These are phyloP conservation scores for Colletotrichum sublineola DNA, from an alignment of 2,329 filamentous ascomycete genomes.

Conservation along the genomic window DNA sequence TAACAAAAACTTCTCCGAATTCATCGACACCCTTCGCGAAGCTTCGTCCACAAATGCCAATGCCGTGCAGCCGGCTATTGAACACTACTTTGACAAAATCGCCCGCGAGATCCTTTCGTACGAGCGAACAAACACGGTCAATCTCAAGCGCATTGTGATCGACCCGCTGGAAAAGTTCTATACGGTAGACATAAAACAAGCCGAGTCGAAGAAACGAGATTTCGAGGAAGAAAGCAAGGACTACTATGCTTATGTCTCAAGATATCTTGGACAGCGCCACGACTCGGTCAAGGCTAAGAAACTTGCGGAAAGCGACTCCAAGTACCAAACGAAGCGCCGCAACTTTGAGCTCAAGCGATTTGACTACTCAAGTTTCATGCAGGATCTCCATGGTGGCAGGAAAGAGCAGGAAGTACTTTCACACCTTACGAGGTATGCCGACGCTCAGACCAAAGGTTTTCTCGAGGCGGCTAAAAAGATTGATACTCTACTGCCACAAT, in stretches of 20 bases:
- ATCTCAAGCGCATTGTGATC: slow-evolving; percentile 93
- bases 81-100: slow-evolving; percentile 98
- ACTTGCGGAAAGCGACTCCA: slow-evolving; percentile 91
- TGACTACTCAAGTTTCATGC: slow-evolving; percentile 99
- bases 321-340: slow-evolving; percentile 92
- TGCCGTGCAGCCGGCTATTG: slow-evolving; percentile 94
- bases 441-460: slow-evolving; percentile 88
- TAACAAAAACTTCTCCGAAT: slow-evolving; percentile 86
- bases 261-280: slow-evolving; percentile 95
- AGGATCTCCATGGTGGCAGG: slow-evolving; percentile 97
- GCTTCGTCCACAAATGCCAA: slow-evolving; percentile 93
- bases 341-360: slow-evolving; percentile 98
- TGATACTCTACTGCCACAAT: slow-evolving; percentile 86
- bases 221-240: slow-evolving; percentile 99
- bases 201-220: slow-evolving; percentile 95
- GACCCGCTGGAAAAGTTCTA: slow-evolving; percentile 94
- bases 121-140: slow-evolving; percentile 84
- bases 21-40: slow-evolving; percentile 89
- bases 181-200: slow-evolving; percentile 96
- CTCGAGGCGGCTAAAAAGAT: slow-evolving; percentile 87
- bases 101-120: slow-evolving; percentile 90
- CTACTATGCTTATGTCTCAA: slow-evolving; percentile 94
- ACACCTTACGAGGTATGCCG: slow-evolving; percentile 93
- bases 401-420: slow-evolving; percentile 98
- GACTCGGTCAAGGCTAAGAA: slow-evolving; percentile 99